A percentile compares a stretch with the other conserved stretches of the same genome.
These are phyloP conservation scores for Microthyrium microscopicum DNA, from an alignment of 2,329 filamentous ascomycete genomes.

Conservation along the genomic window DNA sequence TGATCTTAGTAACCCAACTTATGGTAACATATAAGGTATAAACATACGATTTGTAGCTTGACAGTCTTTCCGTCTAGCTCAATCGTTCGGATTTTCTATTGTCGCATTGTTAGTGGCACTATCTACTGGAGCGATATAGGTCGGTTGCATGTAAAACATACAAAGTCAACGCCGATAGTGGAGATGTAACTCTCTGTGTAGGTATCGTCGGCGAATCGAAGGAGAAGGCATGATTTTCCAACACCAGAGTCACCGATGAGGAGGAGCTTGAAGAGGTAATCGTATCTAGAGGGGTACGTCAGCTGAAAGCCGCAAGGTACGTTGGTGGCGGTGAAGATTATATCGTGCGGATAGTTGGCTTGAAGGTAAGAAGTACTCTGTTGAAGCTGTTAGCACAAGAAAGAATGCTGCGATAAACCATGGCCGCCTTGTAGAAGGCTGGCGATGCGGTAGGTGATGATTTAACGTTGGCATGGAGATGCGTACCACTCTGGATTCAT, in stretches of 20 bases:
- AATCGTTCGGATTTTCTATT: conserved; percentile 98
- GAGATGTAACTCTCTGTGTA: conserved; percentile 99
- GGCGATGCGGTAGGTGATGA: too few species aligned
- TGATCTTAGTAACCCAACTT: not conserved
- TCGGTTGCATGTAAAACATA: conserved; percentile 43
- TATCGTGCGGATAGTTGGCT: too few species aligned
- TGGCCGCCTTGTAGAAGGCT: too few species aligned
- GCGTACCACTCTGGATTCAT: too few species aligned
- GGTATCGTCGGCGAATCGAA: conserved; percentile 96
- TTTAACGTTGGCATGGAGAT: too few species aligned
- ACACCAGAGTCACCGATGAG: conserved; percentile 99
- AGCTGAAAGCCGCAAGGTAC: too few species aligned
- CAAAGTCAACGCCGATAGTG: conserved; percentile 97
- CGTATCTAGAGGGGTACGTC: conserved; percentile 90
- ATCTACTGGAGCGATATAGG: not conserved
- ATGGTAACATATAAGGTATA: not conserved
- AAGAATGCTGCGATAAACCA: too few species aligned
- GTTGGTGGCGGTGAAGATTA: too few species aligned
- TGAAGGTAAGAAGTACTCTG: too few species aligned
- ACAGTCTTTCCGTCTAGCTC: conserved; percentile 99
- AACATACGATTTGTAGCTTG: conserved; percentile 92
- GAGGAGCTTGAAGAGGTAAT: conserved; percentile 99
- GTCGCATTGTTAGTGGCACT: not conserved
- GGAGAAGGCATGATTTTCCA: conserved; percentile 95
- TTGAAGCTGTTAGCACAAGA: too few species aligned